Evolutionary conservation across 1,139 yeast genomes (phyloP), one percentile per base, ranked within the genome.

Genomic region (Protomyces inundatus): DNA sequence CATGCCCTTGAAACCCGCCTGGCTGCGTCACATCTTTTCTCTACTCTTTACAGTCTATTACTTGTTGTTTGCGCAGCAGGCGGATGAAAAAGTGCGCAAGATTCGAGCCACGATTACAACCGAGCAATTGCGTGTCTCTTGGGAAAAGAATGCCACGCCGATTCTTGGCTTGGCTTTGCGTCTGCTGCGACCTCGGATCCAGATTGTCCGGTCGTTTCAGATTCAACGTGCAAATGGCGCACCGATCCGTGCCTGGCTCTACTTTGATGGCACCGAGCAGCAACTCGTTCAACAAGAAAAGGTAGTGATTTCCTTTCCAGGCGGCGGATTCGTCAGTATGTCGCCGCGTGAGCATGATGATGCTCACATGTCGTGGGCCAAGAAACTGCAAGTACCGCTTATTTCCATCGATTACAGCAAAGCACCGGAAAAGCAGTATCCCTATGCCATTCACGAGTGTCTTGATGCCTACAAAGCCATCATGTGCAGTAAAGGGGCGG

Each of bases 361-460:
- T 33, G 51, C 68, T 6, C 60, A 52, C 40, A 55, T 53, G n/a
- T 37, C 55, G 32, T 67, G 69, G 72, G 71, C 72, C 3, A 69
- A 67, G 59, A 66, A 65, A 16, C 64, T 70, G 48, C 66, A 65
- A 33, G 45, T 67, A 6, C 72, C 72, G 9, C 56, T 70, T 7
- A 58, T 70, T 30, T 65, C 71, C 23, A 57, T 70, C 34, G 66
- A 69, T 58, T 69, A 69, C 55, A 66, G 66, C 16, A 69, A 69
- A 62, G 83, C 83, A 0, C 85, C 85, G 1, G 83, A 82, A 68
- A 70, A 74, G 65, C 82, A 82, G 14, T 82, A 75, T 67, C 85
- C 85, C 2, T 80, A 81, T 12, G 77, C 80, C 46, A 77, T 81
- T 1, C 77, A 81, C 33, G 84, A 81, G 68, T 73, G 81, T 40